These are phyloP conservation scores for Hyaloperonospora arabidopsidis DNA, from an alignment of 352 stramenopile genomes.

Conservation along the genomic window DNA sequence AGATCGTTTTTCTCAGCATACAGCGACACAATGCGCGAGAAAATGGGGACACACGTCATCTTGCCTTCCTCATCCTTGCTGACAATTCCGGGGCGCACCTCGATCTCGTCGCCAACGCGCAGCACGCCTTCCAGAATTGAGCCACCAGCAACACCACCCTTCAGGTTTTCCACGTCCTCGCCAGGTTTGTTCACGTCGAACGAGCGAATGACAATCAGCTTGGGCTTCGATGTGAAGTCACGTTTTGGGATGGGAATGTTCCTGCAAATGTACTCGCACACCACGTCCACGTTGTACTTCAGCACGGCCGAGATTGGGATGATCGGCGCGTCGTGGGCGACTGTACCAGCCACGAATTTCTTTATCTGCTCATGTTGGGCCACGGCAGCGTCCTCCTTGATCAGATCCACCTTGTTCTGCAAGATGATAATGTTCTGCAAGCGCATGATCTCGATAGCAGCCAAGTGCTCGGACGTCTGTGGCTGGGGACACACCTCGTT, in stretches of 20 bases:
- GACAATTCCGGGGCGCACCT: constrained; percentile 98
- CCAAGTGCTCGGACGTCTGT: constrained; percentile 99
- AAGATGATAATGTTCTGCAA: constrained; percentile 99
- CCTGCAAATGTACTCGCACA: constrained; percentile 99
- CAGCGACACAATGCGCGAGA: constrained; percentile 93
- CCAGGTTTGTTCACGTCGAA: constrained; percentile 99
- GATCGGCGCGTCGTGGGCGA: constrained; percentile 96
- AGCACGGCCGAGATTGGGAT: constrained; percentile 99
- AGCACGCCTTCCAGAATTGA: constrained; percentile 97
- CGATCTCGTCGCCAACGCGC: constrained; percentile 96
- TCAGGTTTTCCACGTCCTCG: constrained; percentile 96
- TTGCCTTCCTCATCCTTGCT: constrained; percentile 96
- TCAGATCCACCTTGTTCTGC: constrained; percentile 99
- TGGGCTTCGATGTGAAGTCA: constrained; percentile 96
- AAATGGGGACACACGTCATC: constrained; percentile 91
- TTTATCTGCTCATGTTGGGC: constrained; percentile 97
- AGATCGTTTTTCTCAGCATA: constrained; percentile 99
- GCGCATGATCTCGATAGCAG: constrained; percentile 99
- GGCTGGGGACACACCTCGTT: constrained; percentile 99
- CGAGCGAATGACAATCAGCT: constrained; percentile 99
- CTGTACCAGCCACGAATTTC: constrained; percentile 84
- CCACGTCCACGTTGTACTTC: constrained; percentile 99
- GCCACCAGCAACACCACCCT: constrained; percentile 87
- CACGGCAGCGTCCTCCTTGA: constrained; percentile 97
- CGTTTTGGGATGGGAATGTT: constrained; percentile 97